phyloP scores from a whole-genome alignment of 148 eudicot species.

The Spergularia bocconei region DNA sequence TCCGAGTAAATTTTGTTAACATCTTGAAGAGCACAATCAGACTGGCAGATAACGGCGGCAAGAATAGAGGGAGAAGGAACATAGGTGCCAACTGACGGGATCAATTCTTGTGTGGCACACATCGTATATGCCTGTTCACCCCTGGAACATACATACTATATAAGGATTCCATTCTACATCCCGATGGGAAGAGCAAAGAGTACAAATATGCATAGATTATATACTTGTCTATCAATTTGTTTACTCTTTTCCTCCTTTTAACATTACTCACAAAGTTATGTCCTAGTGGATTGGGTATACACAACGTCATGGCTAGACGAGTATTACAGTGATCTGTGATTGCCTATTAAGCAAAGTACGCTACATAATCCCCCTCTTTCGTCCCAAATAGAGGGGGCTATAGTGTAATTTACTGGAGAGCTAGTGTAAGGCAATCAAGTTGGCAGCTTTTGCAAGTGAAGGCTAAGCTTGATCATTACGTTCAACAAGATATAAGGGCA shows the following conservation, averaged over 20 bases:
- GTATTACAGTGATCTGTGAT: no score
- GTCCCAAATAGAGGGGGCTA: no score
- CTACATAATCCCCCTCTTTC: no score
- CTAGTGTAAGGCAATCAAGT: background rate
- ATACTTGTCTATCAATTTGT: background rate
- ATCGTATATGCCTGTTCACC: conserved; percentile 85
- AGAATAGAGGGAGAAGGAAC: conserved; percentile 88
- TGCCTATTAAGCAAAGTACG: no score
- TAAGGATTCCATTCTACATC: conserved; percentile 17
- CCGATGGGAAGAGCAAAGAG: background rate
- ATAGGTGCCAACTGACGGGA: conserved; percentile 84
- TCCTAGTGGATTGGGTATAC: no score
- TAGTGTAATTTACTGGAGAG: no score
- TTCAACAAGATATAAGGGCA: background rate
- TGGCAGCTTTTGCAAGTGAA: background rate
- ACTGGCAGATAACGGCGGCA: conserved; percentile 71
- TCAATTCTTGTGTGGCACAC: conserved; percentile 83
- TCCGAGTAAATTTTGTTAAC: conserved; percentile 62
- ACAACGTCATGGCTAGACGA: no score
- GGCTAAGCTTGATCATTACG: background rate
- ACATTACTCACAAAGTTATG: no score
- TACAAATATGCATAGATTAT: background rate
- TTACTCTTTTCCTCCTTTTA: background rate
- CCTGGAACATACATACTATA: conserved; percentile 48
- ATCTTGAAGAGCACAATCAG: conserved; percentile 72